These are phyloP conservation scores for Berberis thunbergii DNA, from an alignment of 164 flowering plant genomes.

Conservation along the genomic window DNA sequence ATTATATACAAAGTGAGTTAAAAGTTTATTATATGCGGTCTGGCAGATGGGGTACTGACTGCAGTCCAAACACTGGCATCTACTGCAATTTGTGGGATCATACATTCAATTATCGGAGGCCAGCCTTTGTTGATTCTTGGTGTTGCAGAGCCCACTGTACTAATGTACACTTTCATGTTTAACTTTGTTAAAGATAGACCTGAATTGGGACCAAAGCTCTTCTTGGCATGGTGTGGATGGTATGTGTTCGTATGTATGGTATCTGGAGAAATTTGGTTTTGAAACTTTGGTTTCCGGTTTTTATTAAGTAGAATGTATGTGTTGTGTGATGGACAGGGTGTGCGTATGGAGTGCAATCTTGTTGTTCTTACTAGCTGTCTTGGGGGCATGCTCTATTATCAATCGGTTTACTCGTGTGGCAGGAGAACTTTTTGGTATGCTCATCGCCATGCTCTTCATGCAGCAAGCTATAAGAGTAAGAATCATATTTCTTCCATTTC, in stretches of 20 bases:
- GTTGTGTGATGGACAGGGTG: conserved; percentile 48
- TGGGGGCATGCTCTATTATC: conserved; percentile 94
- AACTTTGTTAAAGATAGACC: conserved; percentile 74
- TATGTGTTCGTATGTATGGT: conserved; percentile 14
- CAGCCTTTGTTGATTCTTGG: conserved; percentile 97
- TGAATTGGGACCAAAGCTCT: conserved; percentile 73
- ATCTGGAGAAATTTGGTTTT: background rate
- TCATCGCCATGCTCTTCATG: conserved; percentile 98
- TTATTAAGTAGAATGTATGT: conserved; percentile 1
- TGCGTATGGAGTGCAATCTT: conserved; percentile 92
- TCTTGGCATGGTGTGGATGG: conserved; percentile 97
- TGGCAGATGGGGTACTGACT: conserved; percentile 75
- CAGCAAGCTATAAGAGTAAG: conserved; percentile 92
- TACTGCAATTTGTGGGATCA: conserved; percentile 87
- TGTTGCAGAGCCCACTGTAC: conserved; percentile 95
- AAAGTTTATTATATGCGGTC: background rate
- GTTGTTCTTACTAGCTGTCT: conserved; percentile 71
- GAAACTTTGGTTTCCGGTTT: background rate
- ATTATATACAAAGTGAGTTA: too few relatives aligned
- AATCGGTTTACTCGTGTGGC: conserved; percentile 91
- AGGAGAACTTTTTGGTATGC: conserved; percentile 91
- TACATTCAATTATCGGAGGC: conserved; percentile 95
- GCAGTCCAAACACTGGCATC: conserved; percentile 97
- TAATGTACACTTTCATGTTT: conserved; percentile 97
- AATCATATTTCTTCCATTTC: background rate